Evolutionary conservation across 2,329 filamentous ascomycete species (phyloP).

Genomic region (Ascochyta clinopodiicola): DNA sequence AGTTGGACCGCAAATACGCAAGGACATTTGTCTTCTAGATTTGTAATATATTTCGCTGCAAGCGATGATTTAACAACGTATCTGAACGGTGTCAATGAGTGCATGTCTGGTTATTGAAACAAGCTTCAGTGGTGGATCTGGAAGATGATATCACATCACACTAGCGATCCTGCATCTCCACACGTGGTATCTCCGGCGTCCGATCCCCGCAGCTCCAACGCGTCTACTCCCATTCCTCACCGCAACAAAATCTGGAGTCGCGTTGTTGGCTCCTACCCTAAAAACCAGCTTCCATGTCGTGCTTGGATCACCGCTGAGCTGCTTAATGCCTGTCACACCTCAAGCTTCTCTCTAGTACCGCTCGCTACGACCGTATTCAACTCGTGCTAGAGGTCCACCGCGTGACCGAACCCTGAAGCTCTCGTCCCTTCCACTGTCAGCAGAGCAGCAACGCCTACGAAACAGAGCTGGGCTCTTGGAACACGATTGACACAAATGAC

Average conservation of each 20-base stretch:
- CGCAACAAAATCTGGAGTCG: not conserved
- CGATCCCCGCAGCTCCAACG: conserved; percentile 17
- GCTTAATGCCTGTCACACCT: conserved; percentile 1
- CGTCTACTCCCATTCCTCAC: conserved; percentile 11
- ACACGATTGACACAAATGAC: conserved; percentile 17
- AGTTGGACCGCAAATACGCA: conserved; percentile 45
- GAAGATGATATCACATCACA: conserved; percentile 11
- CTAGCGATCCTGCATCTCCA: conserved; percentile 17
- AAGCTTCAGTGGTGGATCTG: conserved; percentile 14
- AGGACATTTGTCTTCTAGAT: conserved; percentile 45
- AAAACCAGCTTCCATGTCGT: not conserved
- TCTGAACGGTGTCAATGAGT: not conserved
- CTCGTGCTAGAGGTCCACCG: conserved; percentile 14
- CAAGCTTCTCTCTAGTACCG: conserved; percentile 10
- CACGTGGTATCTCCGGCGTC: conserved; percentile 19
- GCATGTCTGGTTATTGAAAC: not conserved
- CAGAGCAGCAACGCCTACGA: not conserved
- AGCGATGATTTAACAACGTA: not conserved
- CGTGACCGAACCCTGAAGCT: conserved; percentile 10
- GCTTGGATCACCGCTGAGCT: not conserved
- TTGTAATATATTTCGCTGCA: not conserved
- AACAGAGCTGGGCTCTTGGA: not conserved
- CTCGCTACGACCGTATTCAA: conserved; percentile 21
- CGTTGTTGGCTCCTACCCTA: not conserved
- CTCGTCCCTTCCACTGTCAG: not conserved